phyloP scores from a whole-genome alignment of 805 yeast genomes.

The Saccharomycopsis babjevae region DNA sequence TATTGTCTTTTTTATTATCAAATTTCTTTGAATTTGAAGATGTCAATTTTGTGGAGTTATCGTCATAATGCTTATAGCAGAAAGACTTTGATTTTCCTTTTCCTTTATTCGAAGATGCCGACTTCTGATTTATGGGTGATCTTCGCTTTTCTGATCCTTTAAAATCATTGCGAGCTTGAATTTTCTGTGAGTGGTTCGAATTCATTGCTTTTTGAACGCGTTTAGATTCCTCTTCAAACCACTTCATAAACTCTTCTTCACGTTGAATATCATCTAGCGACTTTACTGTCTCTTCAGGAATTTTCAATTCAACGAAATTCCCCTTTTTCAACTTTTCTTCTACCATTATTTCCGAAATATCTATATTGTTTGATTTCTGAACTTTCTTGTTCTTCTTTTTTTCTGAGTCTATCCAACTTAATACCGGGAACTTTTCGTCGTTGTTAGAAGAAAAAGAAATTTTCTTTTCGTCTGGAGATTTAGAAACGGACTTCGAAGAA shows the following conservation, averaged over 20 bases:
- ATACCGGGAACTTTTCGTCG: constrained; percentile 11
- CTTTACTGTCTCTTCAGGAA: constrained; percentile 18
- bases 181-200: neutral
- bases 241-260: constrained; percentile 73
- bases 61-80: neutral
- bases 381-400: neutral
- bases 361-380: neutral
- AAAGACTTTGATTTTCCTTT: neutral
- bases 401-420: neutral
- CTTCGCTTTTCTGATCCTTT: neutral
- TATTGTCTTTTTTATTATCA: neutral
- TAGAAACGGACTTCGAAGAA: neutral
- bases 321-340: constrained; percentile 8
- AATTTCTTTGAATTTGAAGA: neutral
- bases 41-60: neutral
- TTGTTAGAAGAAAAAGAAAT: neutral
- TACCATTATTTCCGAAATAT: constrained; percentile 5
- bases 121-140: neutral
- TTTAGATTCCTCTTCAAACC: constrained; percentile 82
- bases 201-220: constrained; percentile 36
- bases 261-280: constrained; percentile 63
- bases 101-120: neutral
- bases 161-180: neutral
- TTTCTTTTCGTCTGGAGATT: neutral
- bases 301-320: neutral